Evolutionary conservation across 2,329 filamentous ascomycete species (phyloP), one percentile per base, ranked within the genome.

Genomic region (Plenodomus tracheiphilus): DNA sequence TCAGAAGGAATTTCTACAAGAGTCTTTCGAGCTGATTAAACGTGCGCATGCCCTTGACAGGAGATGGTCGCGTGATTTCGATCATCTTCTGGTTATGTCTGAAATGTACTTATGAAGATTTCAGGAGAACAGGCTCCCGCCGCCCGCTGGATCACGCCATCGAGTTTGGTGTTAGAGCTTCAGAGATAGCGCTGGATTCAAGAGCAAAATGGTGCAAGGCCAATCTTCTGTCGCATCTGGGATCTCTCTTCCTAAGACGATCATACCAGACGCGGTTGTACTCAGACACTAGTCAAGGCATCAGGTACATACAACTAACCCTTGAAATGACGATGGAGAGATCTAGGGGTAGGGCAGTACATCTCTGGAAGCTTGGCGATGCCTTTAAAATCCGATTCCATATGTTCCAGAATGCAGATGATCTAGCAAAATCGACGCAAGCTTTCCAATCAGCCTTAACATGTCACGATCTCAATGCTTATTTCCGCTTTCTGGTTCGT

Each of bases 381-480:
- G 38, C 38, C 38, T 40, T 40, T 40, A 40, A 40, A 40, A 40
- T 19, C 38, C 38, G 38, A 40, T 40, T 40, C 38, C 20, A 40
- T 17, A 40, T 40, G 38, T 28, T 40, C 38, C 20, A 22, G 21
- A 40, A 40, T 40, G 38, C 38, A 40, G 38, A 40, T 28, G 21
- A 40, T 40, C 38, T 40, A 40, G 38, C 38, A 40, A 40, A 40
- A 40, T 40, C 38, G 38, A 40, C 38, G 38, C 38, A 40, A 40
- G 38, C 38, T 40, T 40, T 40, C 38, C 20, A 28, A 40, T 40
- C 21, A 40, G 38, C 38, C 38, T 40, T 40, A 40, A 40, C 38
- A 40, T 40, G 38, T 40, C 38, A 40, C 38, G 38, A 40, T 40
- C 38, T 40, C 18, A 40, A 40, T 40, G 38, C 38, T 28, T 40